phyloP scores from a whole-genome alignment of 179 eudicot species.

The Silene vulgaris region DNA sequence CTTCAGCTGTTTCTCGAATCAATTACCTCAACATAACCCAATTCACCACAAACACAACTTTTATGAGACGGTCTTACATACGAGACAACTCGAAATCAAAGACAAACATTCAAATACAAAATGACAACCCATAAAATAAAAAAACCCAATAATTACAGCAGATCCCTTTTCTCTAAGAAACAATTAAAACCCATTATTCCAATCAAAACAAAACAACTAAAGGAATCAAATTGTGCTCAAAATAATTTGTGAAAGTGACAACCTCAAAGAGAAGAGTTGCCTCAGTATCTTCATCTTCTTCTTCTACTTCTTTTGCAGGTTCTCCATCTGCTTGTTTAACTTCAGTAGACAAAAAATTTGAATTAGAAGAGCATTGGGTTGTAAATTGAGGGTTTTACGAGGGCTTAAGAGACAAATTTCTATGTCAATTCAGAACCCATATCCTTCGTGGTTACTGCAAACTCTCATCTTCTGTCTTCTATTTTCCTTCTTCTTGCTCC shows the following conservation, averaged over 20 bases:
- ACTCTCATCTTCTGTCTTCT: too few species aligned
- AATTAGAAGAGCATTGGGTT: constrained; percentile 24
- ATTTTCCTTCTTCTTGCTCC: too few species aligned
- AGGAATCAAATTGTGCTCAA: neutral
- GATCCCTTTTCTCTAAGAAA: neutral
- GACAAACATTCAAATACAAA: neutral
- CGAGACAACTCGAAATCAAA: neutral
- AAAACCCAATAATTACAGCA: neutral
- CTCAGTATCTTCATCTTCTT: constrained; percentile 24
- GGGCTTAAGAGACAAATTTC: constrained; percentile 13
- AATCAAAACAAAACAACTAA: constrained; percentile 8
- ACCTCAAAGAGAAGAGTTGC: constrained; percentile 32
- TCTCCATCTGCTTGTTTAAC: constrained; percentile 8
- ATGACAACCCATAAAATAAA: neutral
- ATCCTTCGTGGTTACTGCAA: too few species aligned
- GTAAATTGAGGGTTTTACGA: constrained; percentile 22
- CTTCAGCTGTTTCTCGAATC: constrained; percentile 3
- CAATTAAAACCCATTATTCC: constrained; percentile 5
- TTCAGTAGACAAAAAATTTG: constrained; percentile 6
- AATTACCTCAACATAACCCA: neutral
- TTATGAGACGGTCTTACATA: constrained; percentile 7
- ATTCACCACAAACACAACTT: neutral
- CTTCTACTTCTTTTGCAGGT: neutral
- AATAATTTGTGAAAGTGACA: neutral
- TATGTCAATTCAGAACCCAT: too few species aligned